Percentiles rank a stretch among this genome's conserved stretches.
Evolutionary conservation across 805 yeast genomes (phyloP).

Genomic region (Starmerella sirachaensis): DNA sequence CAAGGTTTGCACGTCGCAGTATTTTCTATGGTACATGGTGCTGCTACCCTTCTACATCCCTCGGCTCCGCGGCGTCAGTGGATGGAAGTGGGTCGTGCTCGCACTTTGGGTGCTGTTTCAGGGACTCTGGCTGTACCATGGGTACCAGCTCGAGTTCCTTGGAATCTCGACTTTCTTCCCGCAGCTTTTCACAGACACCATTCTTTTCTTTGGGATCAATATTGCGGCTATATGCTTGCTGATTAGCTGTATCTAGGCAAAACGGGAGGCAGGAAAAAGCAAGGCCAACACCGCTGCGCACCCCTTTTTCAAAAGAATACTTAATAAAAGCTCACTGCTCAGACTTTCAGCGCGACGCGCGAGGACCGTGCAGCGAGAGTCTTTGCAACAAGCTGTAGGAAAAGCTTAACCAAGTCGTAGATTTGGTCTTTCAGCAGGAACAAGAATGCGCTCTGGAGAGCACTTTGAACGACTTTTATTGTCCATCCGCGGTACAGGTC

Average conservation of each 20-base stretch:
- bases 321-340: not conserved
- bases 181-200: slow-evolving; percentile 44
- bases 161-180: slow-evolving; percentile 56
- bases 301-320: not conserved
- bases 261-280: not conserved
- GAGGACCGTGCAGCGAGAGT: too few relatives aligned
- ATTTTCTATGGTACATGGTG: slow-evolving; percentile 87
- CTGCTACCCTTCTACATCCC: slow-evolving; percentile 64
- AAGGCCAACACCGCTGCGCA: not conserved
- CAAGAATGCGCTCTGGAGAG: slow-evolving; percentile 77
- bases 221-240: slow-evolving; percentile 48
- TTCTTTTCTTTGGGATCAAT: slow-evolving; percentile 49
- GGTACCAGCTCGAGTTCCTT: slow-evolving; percentile 67
- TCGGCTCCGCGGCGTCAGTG: slow-evolving; percentile 31
- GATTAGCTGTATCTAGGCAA: slow-evolving; percentile 33
- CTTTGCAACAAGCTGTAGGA: slow-evolving; percentile 23
- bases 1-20: slow-evolving; percentile 86
- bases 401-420: slow-evolving; percentile 42
- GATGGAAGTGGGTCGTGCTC: slow-evolving; percentile 25
- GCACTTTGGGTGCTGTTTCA: slow-evolving; percentile 60
- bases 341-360: not conserved
- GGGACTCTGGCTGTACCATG: slow-evolving; percentile 66
- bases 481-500: slow-evolving; percentile 74
- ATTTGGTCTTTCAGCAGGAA: slow-evolving; percentile 85
- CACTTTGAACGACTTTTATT: slow-evolving; percentile 71